phyloP scores from a whole-genome alignment of 2,329 filamentous ascomycete genomes.

The Helotiales sp. region DNA sequence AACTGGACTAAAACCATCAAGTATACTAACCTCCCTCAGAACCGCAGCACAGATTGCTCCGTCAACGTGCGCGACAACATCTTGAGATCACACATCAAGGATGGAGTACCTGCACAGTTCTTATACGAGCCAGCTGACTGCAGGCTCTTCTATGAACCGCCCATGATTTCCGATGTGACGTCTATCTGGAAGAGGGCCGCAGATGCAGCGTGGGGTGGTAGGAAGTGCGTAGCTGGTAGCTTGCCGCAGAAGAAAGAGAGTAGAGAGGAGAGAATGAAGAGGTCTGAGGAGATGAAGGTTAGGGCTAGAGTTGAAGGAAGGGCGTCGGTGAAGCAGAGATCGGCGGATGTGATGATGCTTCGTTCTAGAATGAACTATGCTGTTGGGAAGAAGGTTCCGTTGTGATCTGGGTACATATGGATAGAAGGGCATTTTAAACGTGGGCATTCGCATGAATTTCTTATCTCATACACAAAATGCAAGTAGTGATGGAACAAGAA shows the following conservation, averaged over 20 bases:
- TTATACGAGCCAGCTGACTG: slow-evolving; percentile 65
- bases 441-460: too few relatives aligned
- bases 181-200: slow-evolving; percentile 55
- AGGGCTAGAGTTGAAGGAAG: slow-evolving; percentile 19
- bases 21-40: slow-evolving; percentile 26
- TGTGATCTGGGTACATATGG: too few relatives aligned
- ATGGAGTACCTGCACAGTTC: slow-evolving; percentile 58
- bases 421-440: too few relatives aligned
- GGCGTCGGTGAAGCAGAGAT: slow-evolving; percentile 2
- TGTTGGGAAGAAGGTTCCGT: slow-evolving; percentile 23
- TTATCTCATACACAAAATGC: too few relatives aligned
- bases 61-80: slow-evolving; percentile 51
- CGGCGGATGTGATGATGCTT: slow-evolving; percentile 7
- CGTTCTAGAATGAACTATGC: not conserved
- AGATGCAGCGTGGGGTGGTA: slow-evolving; percentile 46
- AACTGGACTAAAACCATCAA: slow-evolving; percentile 22
- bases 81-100: slow-evolving; percentile 39
- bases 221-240: slow-evolving; percentile 42
- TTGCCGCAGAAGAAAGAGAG: slow-evolving; percentile 22
- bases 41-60: slow-evolving; percentile 41
- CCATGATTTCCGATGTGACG: slow-evolving; percentile 55
- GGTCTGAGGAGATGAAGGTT: slow-evolving; percentile 24
- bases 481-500: too few relatives aligned
- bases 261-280: slow-evolving; percentile 21
- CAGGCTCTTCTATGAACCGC: slow-evolving; percentile 61